Evolutionary conservation across 441 rosid genomes (phyloP).

Genomic region (Iberis amara): DNA sequence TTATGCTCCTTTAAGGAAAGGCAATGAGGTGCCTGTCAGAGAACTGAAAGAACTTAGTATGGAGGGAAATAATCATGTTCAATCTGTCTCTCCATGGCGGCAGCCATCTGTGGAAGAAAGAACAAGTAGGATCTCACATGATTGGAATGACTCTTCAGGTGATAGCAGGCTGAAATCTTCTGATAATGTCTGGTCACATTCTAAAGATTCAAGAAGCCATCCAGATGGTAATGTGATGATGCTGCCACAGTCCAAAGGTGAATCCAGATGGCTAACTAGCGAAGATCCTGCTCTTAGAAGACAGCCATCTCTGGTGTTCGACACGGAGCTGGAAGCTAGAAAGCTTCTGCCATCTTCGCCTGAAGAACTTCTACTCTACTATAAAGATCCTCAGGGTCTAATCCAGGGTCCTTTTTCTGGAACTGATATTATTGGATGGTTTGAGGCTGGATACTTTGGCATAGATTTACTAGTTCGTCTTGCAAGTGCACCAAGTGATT

Average conservation of each 20-base stretch:
- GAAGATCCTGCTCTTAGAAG: conserved; percentile 60
- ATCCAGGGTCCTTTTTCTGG: conserved; percentile 96
- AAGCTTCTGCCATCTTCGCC: conserved; percentile 52
- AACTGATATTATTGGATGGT: conserved; percentile 92
- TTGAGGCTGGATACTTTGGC: conserved; percentile 96
- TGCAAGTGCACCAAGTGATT: conserved; percentile 64
- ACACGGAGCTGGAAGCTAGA: conserved; percentile 67
- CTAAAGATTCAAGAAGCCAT: conserved; percentile 44
- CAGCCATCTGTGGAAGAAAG: conserved; percentile 50
- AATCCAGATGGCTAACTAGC: conserved; percentile 49
- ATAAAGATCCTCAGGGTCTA: conserved; percentile 96
- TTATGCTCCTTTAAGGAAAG: conserved; percentile 38
- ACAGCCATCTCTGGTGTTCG: conserved; percentile 56
- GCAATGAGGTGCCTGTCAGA: conserved; percentile 40
- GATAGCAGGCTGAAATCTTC: conserved; percentile 43
- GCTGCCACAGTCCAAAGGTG: conserved; percentile 50
- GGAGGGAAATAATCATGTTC: conserved; percentile 42
- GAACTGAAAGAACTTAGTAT: conserved; percentile 35
- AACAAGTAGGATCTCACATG: conserved; percentile 36
- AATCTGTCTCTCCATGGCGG: conserved; percentile 43
- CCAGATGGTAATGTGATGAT: conserved; percentile 40
- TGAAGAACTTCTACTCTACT: conserved; percentile 68
- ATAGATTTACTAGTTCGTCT: conserved; percentile 80
- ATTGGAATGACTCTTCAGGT: conserved; percentile 48
- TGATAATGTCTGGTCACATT: conserved; percentile 47